Percentiles rank a stretch among this genome's conserved stretches.
These are phyloP conservation scores for Pythium rhizo-oryzae DNA, from an alignment of 352 stramenopile species.

Conservation along the genomic window DNA sequence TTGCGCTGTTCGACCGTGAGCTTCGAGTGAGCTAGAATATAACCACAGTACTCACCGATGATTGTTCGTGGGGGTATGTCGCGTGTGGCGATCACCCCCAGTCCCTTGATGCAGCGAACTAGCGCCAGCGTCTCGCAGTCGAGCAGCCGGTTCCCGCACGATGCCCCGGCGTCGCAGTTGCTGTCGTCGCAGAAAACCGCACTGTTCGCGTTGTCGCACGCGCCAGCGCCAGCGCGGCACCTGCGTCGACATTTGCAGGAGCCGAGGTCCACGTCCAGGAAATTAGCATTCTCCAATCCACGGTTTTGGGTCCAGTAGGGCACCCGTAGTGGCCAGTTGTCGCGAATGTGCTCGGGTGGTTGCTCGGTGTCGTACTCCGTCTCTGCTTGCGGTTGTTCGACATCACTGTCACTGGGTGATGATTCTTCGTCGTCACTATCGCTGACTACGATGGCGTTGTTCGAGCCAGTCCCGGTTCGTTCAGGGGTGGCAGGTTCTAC, in stretches of 20 bases:
- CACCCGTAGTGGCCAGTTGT: not conserved
- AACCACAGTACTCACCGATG: conserved; percentile 4
- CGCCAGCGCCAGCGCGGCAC: not conserved
- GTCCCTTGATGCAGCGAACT: not conserved
- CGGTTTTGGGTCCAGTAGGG: conserved; percentile 1
- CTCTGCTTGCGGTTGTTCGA: not conserved
- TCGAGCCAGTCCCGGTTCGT: not conserved
- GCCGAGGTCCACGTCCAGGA: not conserved
- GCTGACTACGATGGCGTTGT: not conserved
- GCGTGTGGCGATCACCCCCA: not conserved
- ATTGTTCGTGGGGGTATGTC: not conserved
- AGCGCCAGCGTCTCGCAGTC: not conserved
- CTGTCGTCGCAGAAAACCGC: not conserved
- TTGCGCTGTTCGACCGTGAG: not conserved
- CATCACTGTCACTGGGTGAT: not conserved
- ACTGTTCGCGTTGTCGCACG: not conserved
- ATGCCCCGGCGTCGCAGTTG: not conserved
- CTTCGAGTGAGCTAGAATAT: not conserved
- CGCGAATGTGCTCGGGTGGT: not conserved
- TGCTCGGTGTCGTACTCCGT: not conserved
- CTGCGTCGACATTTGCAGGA: not conserved
- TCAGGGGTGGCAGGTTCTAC: not conserved
- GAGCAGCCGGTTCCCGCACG: not conserved
- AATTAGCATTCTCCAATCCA: not conserved
- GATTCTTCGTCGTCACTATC: not conserved